Evolutionary conservation across 805 yeast genomes (phyloP).

Genomic region (Hanseniaspora jakobsenii): DNA sequence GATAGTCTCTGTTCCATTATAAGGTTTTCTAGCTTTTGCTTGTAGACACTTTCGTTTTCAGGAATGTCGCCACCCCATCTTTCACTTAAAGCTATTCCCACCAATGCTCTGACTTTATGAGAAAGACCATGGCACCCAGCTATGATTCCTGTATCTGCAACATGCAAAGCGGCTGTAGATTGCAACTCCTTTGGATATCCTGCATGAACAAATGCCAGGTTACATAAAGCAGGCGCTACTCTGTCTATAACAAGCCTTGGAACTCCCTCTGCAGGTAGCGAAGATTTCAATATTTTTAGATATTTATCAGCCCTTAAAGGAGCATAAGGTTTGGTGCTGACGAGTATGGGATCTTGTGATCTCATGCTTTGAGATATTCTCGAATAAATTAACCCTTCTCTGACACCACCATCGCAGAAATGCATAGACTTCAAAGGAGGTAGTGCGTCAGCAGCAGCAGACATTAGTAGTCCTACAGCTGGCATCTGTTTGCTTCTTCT

Average conservation of each 20-base stretch:
- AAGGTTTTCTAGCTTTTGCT: conserved; percentile 36
- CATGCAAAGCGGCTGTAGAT: conserved; percentile 59
- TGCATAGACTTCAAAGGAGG: conserved; percentile 51
- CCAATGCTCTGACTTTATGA: conserved; percentile 56
- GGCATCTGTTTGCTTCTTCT: conserved; percentile 57
- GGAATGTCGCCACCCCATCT: conserved; percentile 76
- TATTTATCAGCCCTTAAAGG: conserved; percentile 52
- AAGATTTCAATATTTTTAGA: conserved; percentile 39
- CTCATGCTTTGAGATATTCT: conserved; percentile 46
- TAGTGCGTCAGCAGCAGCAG: conserved; percentile 50
- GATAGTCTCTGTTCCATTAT: conserved; percentile 27
- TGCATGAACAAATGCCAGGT: conserved; percentile 63
- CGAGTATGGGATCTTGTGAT: conserved; percentile 54
- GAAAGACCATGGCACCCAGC: conserved; percentile 68
- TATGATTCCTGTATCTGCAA: conserved; percentile 62
- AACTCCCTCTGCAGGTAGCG: conserved; percentile 44
- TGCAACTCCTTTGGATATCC: conserved; percentile 67
- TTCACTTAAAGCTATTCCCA: conserved; percentile 64
- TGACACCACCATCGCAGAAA: conserved; percentile 65
- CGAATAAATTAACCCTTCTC: conserved; percentile 63
- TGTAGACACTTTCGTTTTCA: conserved; percentile 38
- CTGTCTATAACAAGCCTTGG: conserved; percentile 48
- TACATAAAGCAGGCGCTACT: conserved; percentile 59
- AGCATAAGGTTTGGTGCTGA: conserved; percentile 62
- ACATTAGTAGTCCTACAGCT: conserved; percentile 50